Base-by-base conservation (phyloP, 2,329 filamentous ascomycete genomes). In the Clonostachys rosea region DNA sequence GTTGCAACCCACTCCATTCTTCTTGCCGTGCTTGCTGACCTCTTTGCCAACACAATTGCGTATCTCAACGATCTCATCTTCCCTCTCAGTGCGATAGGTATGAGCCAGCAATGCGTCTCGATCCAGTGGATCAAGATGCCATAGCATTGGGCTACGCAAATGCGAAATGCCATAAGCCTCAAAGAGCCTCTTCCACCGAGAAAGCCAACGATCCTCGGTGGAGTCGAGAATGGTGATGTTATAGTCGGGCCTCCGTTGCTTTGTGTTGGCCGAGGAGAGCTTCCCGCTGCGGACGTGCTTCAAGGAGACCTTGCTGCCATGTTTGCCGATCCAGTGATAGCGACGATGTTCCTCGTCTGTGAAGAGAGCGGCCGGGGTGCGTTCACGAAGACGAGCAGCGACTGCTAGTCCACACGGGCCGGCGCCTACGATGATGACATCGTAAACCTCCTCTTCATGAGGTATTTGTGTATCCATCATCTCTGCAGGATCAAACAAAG, bases 321-420 rank as follows among this genome's bases (percentile, higher is more conserved):
- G 79, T 47, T 83, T 84, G 48, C 75, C 76, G 48, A 90, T 84
- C 84, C 87, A 91, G 62, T 88, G 82, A 60, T 88, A 92, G n/a
- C 88, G 76, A 40, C 85, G 81, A 57, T 92, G 87, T 58, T 92
- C 89, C 54, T 89, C 86, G 59, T 92, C 87, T 0, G 88, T 91
- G 65, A 92, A 92, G 45, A 91, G 80, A 2, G 88, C 87, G 0
- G 85, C 88, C 0, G 88, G 88, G 0, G 86, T 87, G 47, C 77
- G 74, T 64, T 92, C 88, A 40, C 79, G 76, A 2, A 92, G 75
- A 5, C 88, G 78, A 2, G 87, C 82, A 9, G 89, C 86, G 6
- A 87, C 79, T 6, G 86, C 86, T 5, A 92, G 80, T 5, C 87
- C 87, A 53, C 83, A 87, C 5, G 88, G 87, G 0, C 89, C 88